Base-by-base conservation (phyloP, 176 grass and related monocot species). In the Eleusine coracana region DNA sequence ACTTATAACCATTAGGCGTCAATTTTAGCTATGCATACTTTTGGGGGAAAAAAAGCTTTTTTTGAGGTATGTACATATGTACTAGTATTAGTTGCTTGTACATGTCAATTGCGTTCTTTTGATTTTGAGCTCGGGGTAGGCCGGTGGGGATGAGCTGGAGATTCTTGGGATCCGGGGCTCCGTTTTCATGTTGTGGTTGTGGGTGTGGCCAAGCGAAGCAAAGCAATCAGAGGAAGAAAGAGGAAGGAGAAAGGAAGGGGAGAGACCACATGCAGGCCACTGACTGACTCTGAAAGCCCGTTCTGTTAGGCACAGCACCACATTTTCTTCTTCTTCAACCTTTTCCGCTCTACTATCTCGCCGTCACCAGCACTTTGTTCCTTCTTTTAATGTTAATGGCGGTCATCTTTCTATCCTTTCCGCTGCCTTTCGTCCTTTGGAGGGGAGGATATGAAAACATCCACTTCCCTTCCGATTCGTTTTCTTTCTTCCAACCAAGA, bases 321-420 rank as follows among this genome's bases (percentile, higher is more conserved):
- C 65, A 71, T 20, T 29, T 71, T n/a, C 5, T 44, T 68, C 2
- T 62, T 34, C 16, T 20, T 40, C 11, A 3, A 66, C 36, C n/a
- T 14, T 48, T 29, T 21, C 66, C 48, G 27, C 49, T 8, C 40
- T 34, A 1, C 25, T 54, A 9, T 46, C 25, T 4, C 38, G 31
- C 66, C 23, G 10, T 28, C 59, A 62, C 23, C 49, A 25, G 12
- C 70, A 60, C 85, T 77, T 73, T 82, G 64, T 39, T 80, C 34
- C 38, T 79, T 54, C 38, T 81, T 71, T 88, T 45, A 41, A 84
- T 39, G 75, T 88, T 45, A 41, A 84, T 39, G 75, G 68, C 25
- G 56, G 59, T 79, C 29, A 25, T 70, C 65, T 29, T 76, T 71
- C 9, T 64, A 75, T 77, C 77, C 66, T 71, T 73, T 36, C 49